Conservation (phyloP, 495 filamentous ascomycete genomes). For the Chaetomium fimeti region DNA sequence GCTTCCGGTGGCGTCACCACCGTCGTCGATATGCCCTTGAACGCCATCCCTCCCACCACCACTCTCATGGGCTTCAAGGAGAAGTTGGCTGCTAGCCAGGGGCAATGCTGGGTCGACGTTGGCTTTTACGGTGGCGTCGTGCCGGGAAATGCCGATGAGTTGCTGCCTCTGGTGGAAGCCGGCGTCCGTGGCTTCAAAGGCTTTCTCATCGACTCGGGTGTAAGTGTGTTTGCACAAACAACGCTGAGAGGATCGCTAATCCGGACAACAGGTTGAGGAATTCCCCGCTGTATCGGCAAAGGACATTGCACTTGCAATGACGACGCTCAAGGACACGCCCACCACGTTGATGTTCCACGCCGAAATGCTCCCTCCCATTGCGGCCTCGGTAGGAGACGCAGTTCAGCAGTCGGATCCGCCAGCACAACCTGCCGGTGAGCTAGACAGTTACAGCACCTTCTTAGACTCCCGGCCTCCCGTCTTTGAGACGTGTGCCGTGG, state of each 20-base stretch:
- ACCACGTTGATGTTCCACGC: conserved; percentile 98
- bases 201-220: conserved; percentile 94
- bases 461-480: conserved; percentile 83
- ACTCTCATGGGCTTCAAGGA: conserved; percentile 77
- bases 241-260: conserved; percentile 13
- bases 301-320: conserved; percentile 79
- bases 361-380: conserved; percentile 91
- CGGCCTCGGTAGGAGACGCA: conserved; percentile 75
- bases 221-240: conserved; percentile 45
- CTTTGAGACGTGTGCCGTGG: conserved; percentile 90
- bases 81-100: conserved; percentile 80
- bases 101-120: conserved; percentile 97
- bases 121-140: conserved; percentile 97
- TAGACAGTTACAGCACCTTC: conserved; percentile 84
- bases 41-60: conserved; percentile 95
- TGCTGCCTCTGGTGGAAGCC: conserved; percentile 75
- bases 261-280: conserved; percentile 71
- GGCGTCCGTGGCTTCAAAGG: conserved; percentile 97
- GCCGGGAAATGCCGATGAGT: conserved; percentile 79
- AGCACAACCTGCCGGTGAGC: conserved; percentile 68
- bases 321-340: conserved; percentile 66
- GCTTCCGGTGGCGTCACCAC: conserved; percentile 98
- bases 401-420: conserved; percentile 73
- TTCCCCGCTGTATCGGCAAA: conserved; percentile 83
- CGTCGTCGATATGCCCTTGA: conserved; percentile 96